Evolutionary conservation across 768 basidiomycete genomes (phyloP).

Genomic region (Tylopilus sp.): DNA sequence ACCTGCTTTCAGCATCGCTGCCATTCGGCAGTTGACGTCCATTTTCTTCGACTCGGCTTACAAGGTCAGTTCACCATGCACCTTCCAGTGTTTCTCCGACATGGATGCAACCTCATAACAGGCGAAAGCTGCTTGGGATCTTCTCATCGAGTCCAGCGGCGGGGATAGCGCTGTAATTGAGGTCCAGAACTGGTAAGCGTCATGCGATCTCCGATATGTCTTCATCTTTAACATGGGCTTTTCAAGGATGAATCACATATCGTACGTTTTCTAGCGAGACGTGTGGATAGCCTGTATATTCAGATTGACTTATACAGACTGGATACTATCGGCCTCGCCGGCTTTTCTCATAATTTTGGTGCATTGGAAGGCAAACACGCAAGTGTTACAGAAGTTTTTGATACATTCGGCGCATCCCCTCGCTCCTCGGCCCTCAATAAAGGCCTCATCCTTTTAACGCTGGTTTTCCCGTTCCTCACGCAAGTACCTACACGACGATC

Average conservation of each 20-base stretch:
- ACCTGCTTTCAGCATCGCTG: too few relatives aligned
- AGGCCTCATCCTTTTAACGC: slow-evolving; percentile 35
- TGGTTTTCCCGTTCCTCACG: slow-evolving; percentile 35
- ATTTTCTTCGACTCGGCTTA: slow-evolving; percentile 39
- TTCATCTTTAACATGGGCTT: neutral
- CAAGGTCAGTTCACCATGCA: slow-evolving; percentile 9
- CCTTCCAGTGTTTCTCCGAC: neutral
- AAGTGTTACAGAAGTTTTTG: slow-evolving; percentile 40
- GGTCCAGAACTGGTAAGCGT: slow-evolving; percentile 32
- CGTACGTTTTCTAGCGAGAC: slow-evolving; percentile 18
- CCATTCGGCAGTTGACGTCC: slow-evolving; percentile 30
- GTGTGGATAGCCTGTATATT: neutral
- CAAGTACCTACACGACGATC: slow-evolving; percentile 36
- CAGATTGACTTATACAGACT: too few relatives aligned
- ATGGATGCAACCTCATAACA: slow-evolving; percentile 2
- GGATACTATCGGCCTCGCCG: slow-evolving; percentile 59
- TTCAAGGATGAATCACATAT: slow-evolving; percentile 34
- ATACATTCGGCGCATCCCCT: slow-evolving; percentile 29
- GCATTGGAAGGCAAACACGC: slow-evolving; percentile 45
- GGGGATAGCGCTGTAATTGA: slow-evolving; percentile 29
- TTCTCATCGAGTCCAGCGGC: slow-evolving; percentile 14
- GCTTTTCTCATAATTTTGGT: too few relatives aligned
- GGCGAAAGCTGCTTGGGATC: slow-evolving; percentile 33
- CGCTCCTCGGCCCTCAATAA: slow-evolving; percentile 23
- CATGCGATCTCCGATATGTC: neutral